phyloP scores from a whole-genome alignment of 768 basidiomycete genomes.

The Imleria badia region DNA sequence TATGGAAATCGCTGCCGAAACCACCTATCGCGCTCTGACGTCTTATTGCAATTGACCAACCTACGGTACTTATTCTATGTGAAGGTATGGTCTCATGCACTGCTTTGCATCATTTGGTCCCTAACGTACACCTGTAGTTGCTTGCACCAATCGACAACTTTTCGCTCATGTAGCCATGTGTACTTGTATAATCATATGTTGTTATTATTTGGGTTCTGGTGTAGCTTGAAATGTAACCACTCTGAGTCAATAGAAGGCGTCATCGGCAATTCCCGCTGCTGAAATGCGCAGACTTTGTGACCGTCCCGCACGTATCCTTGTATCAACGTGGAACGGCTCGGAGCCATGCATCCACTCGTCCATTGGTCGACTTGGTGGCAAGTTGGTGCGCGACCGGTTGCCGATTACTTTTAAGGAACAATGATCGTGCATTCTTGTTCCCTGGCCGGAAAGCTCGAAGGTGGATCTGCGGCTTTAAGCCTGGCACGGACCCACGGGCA shows the following conservation, averaged over 20 bases:
- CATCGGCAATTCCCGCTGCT: too few species aligned
- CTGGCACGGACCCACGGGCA: too few species aligned
- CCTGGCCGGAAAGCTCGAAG: neutral
- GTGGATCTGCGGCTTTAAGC: neutral
- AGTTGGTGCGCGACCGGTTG: too few species aligned
- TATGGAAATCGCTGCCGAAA: constrained; percentile 32
- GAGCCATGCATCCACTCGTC: neutral
- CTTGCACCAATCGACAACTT: neutral
- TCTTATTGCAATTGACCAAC: constrained; percentile 18
- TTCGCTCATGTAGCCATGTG: neutral
- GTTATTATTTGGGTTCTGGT: neutral
- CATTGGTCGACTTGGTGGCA: neutral
- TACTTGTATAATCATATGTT: constrained; percentile 2
- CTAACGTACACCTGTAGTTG: neutral
- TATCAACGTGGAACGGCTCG: neutral
- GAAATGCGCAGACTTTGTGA: neutral
- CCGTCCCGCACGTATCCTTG: neutral
- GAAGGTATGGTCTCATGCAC: constrained; percentile 2
- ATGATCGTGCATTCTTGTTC: neutral
- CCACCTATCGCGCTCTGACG: constrained; percentile 24
- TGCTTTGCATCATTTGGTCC: neutral
- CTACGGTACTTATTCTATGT: neutral
- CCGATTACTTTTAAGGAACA: neutral
- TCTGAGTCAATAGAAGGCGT: neutral
- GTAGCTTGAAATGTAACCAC: constrained; percentile 5